Conservation (phyloP, 345 rosid species). For the Hypericum androsaemum region DNA sequence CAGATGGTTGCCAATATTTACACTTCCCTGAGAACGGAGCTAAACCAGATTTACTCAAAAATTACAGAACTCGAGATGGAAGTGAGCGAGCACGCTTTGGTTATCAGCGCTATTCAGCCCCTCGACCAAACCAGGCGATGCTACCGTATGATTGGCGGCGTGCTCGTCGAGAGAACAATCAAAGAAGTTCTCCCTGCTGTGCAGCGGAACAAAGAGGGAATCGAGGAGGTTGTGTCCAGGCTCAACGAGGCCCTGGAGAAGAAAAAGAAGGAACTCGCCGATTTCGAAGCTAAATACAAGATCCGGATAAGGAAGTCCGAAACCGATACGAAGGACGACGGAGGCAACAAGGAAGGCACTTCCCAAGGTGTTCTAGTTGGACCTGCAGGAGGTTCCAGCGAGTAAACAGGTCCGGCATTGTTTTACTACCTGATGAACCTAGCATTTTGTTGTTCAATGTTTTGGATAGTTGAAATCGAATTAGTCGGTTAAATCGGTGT, state of each 20-base stretch:
- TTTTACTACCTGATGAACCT: too few relatives aligned
- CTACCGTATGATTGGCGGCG: conserved; percentile 91
- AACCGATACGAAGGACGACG: conserved; percentile 33
- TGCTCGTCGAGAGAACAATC: conserved; percentile 87
- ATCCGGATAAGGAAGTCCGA: conserved; percentile 69
- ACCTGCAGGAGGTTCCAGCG: conserved; percentile 51
- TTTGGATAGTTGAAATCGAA: too few relatives aligned
- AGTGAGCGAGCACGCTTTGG: conserved; percentile 78
- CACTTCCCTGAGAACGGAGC: conserved; percentile 59
- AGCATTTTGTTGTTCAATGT: too few relatives aligned
- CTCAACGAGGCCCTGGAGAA: conserved; percentile 73
- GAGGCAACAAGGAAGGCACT: conserved; percentile 59
- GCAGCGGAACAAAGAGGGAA: conserved; percentile 84
- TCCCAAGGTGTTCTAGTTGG: conserved; percentile 99
- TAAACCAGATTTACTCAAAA: conserved; percentile 83
- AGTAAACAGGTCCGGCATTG: conserved; percentile 11
- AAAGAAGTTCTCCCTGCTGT: conserved; percentile 92
- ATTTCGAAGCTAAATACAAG: conserved; percentile 76
- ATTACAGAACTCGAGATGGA: conserved; percentile 95
- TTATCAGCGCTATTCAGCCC: conserved; percentile 77
- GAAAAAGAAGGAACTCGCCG: conserved; percentile 72
- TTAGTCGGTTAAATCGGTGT: too few relatives aligned
- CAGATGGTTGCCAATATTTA: conserved; percentile 65
- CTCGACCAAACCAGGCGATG: conserved; percentile 77
- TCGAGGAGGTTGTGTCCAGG: conserved; percentile 76